These are phyloP conservation scores for Phytophthora ohioensis DNA, from an alignment of 352 stramenopile species.

Conservation along the genomic window DNA sequence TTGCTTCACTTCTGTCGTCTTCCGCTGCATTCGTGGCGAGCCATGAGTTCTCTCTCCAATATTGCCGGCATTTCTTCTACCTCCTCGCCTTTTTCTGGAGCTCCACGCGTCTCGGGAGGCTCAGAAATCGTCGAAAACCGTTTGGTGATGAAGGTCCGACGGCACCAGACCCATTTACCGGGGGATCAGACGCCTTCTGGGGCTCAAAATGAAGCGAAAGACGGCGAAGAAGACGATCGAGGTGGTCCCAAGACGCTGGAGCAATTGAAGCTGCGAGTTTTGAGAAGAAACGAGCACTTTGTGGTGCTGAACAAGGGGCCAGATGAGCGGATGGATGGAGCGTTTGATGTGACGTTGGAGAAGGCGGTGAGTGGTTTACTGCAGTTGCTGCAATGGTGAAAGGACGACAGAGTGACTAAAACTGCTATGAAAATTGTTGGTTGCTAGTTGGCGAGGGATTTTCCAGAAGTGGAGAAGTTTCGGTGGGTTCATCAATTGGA, in stretches of 20 bases:
- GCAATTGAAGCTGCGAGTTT: conserved; percentile 62
- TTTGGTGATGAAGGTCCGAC: conserved; percentile 39
- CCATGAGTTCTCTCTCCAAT: conserved; percentile 24
- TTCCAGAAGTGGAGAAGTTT: conserved; percentile 81
- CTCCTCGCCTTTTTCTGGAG: conserved; percentile 9
- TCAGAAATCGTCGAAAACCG: conserved; percentile 15
- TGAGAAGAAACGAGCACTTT: conserved; percentile 61
- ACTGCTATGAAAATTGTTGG: not conserved
- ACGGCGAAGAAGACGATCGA: conserved; percentile 34
- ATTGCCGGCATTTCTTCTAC: conserved; percentile 4
- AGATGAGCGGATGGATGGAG: conserved; percentile 87
- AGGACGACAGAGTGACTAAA: not conserved
- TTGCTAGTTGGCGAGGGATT: conserved; percentile 70
- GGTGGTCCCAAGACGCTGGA: conserved; percentile 66
- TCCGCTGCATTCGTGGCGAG: conserved; percentile 9
- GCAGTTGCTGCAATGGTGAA: not conserved
- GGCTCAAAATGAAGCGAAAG: not conserved
- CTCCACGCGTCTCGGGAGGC: not conserved
- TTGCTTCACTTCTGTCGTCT: conserved; percentile 24
- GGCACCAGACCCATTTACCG: conserved; percentile 62
- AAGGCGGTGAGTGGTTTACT: conserved; percentile 64
- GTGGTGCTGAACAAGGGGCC: conserved; percentile 84
- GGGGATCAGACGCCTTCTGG: conserved; percentile 18
- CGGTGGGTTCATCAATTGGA: conserved; percentile 93
- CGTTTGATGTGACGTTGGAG: conserved; percentile 91